These are phyloP conservation scores for Neopestalotiopsis sp. DNA, from an alignment of 2,329 filamentous ascomycete genomes.

Conservation along the genomic window DNA sequence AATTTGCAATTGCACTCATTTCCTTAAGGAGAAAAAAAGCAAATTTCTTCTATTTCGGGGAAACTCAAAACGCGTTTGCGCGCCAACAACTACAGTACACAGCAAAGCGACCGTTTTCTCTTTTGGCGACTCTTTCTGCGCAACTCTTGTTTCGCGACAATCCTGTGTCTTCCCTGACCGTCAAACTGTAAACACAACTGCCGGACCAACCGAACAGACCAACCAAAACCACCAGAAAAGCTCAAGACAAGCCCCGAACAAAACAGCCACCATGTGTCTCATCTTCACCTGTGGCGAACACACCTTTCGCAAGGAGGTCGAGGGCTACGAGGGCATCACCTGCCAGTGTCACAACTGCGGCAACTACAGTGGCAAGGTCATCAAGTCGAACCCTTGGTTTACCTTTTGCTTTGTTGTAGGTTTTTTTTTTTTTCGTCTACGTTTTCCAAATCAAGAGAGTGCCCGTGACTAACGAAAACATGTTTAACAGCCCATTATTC, in stretches of 20 bases:
- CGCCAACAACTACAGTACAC: neutral
- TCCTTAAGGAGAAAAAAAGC: neutral
- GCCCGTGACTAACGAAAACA: neutral
- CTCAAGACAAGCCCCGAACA: too few species aligned
- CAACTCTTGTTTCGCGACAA: too few species aligned
- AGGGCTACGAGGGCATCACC: conserved; percentile 65
- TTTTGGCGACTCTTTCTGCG: too few species aligned
- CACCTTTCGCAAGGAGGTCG: conserved; percentile 63
- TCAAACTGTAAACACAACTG: too few species aligned
- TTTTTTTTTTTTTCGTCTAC: conserved; percentile 20
- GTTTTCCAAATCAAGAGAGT: neutral
- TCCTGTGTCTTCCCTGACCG: too few species aligned
- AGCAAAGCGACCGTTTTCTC: too few species aligned
- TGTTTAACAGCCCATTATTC: conserved; percentile 65
- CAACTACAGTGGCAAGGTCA: conserved; percentile 64
- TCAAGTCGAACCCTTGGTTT: conserved; percentile 74
- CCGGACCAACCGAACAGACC: too few species aligned
- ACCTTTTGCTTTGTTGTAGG: conserved; percentile 77
- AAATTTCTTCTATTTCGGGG: neutral
- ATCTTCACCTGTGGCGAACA: conserved; percentile 67
- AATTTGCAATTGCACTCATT: neutral
- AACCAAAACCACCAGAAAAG: too few species aligned
- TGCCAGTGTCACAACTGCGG: conserved; percentile 72
- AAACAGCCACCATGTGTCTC: conserved; percentile 55
- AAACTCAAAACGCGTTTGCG: neutral